Evolutionary conservation across 768 basidiomycete genomes (phyloP), one percentile per base, ranked within the genome.

Genomic region (Kwoniella europaea): DNA sequence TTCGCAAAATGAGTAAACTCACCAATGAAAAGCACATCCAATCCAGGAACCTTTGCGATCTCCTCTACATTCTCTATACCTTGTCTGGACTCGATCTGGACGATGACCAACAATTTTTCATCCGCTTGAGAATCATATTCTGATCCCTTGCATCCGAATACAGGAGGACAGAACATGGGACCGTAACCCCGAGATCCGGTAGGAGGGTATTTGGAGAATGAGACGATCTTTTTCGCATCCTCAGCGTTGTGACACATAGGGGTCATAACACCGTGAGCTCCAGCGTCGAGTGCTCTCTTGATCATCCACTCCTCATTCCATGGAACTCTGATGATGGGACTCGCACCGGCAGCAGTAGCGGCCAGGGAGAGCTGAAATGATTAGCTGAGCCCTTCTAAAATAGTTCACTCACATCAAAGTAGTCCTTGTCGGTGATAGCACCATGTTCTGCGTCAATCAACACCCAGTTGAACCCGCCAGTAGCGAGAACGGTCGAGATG

Each of bases 251-350:
- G 74, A 65, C 81, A 76, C 80, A 84, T 82, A 2, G 83, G 83
- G 16, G 79, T 76, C 80, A 83, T 80, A n/a, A 84, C 68, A 10
- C 83, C 83, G 44, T 82, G 83, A 7, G 83, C 83, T 20, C 84
- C 84, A 9, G 83, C 63, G 61, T 85, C 84, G 16, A 85, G 75
- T 13, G 84, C 84, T 15, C 84, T 75, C 76, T 85, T 85, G 73
- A 85, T 80, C 71, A 79, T 74, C 69, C 74, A 76, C 41, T 76
- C 75, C 52, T 80, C 78, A 53, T 78, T 79, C n/a, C 68, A 78
- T 9, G 83, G 81, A 15, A 85, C 71, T 3, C 84, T 76, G 57
- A 85, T 80, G 69, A 85, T 82, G 9, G 84, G 84, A 35, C 79
- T 78, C 18, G 73, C 77, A 10, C 80, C 80, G 10, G 57, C 65